Evolutionary conservation across 306 rosid species (phyloP).

Genomic region (Inga leiocalycina): DNA sequence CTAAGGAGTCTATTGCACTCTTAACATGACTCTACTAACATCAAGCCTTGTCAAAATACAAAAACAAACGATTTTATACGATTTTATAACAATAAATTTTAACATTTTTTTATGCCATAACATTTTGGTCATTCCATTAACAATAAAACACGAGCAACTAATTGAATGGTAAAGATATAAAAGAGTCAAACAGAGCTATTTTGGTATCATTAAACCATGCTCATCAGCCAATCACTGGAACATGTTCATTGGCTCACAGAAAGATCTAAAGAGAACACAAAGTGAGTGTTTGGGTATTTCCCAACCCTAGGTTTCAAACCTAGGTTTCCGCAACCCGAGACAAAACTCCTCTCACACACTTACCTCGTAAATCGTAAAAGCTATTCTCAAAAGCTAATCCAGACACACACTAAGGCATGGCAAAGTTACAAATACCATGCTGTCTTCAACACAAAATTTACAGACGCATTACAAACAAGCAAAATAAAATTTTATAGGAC

Average conservation of each 20-base stretch:
- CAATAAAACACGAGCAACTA: not conserved
- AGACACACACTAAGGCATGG: not conserved
- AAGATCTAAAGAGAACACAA: conserved; percentile 9
- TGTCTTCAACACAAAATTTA: conserved; percentile 10
- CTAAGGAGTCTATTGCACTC: conserved; percentile 2
- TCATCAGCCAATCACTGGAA: not conserved
- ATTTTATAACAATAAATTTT: conserved; percentile 10
- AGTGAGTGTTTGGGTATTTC: not conserved
- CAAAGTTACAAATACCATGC: not conserved
- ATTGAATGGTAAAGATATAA: not conserved
- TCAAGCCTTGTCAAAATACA: not conserved
- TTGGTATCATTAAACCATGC: conserved; percentile 1
- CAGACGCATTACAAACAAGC: not conserved
- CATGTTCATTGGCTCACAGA: conserved; percentile 1
- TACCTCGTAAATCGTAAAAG: no score
- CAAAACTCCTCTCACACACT: no score
- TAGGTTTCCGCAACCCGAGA: no score
- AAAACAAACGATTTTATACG: not conserved
- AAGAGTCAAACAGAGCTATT: not conserved
- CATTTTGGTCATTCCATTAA: not conserved
- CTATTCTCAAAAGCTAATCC: no score
- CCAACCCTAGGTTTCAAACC: no score
- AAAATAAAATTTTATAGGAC: not conserved
- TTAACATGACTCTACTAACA: conserved; percentile 14
- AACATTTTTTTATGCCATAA: not conserved